Conservation (phyloP, 805 yeast genomes). For the Monosporozyma unispora region DNA sequence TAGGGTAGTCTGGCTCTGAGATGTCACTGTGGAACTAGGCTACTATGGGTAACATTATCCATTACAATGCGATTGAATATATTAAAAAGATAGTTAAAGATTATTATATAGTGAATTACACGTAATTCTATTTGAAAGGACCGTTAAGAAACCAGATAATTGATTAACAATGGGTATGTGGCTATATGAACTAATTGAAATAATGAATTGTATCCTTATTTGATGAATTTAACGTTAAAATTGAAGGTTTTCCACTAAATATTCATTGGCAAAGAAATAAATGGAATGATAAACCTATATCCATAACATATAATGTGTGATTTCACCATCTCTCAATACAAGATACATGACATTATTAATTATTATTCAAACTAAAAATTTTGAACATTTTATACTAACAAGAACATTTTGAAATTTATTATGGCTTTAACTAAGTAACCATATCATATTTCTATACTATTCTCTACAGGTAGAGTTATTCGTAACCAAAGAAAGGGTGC, state of each 20-base stretch:
- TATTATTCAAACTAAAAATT: too few relatives aligned
- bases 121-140: neutral
- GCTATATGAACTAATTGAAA: neutral
- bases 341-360: too few relatives aligned
- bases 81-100: neutral
- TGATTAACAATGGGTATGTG: constrained; percentile 6
- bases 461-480: constrained; percentile 81
- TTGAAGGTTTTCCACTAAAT: neutral
- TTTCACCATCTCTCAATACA: too few relatives aligned
- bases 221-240: neutral
- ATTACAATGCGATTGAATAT: neutral
- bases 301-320: too few relatives aligned
- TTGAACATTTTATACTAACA: too few relatives aligned
- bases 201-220: neutral
- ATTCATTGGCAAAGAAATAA: neutral
- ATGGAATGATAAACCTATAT: neutral
- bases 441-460: neutral
- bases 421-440: too few relatives aligned
- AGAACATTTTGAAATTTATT: too few relatives aligned
- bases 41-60: neutral
- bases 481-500: constrained; percentile 99
- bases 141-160: constrained; percentile 6
- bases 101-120: neutral
- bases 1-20: neutral
- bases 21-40: neutral